phyloP scores from a whole-genome alignment of 306 rosid species.

The Glycine soja region DNA sequence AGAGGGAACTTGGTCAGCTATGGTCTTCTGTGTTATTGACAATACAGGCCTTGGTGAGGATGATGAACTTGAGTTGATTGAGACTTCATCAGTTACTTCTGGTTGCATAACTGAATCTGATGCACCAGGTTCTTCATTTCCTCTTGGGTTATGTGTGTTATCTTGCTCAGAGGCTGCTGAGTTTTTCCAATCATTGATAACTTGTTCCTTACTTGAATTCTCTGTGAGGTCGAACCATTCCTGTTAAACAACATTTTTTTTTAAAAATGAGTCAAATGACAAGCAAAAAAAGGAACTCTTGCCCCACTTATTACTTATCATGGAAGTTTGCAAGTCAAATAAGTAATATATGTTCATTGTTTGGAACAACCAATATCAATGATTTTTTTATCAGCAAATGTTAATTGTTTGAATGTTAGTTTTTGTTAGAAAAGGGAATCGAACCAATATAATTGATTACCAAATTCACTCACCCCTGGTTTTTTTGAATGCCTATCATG shows the following conservation, averaged over 20 bases:
- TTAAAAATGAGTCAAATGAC: neutral
- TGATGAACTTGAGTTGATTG: constrained; percentile 46
- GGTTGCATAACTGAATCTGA: constrained; percentile 46
- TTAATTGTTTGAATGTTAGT: too few relatives aligned
- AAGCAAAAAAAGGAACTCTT: neutral
- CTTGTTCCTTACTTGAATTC: constrained; percentile 40
- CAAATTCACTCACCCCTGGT: constrained; percentile 54
- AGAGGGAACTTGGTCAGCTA: constrained; percentile 39
- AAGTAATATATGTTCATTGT: neutral
- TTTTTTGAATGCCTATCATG: constrained; percentile 39
- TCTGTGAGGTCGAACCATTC: constrained; percentile 43
- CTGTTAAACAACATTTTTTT: constrained; percentile 41
- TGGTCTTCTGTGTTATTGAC: constrained; percentile 13
- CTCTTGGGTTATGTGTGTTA: constrained; percentile 38
- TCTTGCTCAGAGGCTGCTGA: constrained; percentile 36
- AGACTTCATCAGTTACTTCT: constrained; percentile 48
- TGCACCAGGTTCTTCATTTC: constrained; percentile 41
- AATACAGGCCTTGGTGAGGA: constrained; percentile 56
- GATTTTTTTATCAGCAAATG: neutral
- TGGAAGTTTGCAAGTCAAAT: neutral
- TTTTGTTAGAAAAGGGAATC: too few relatives aligned
- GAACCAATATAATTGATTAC: neutral
- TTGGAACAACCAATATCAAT: neutral
- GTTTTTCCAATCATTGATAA: constrained; percentile 31
- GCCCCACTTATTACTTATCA: neutral